These are phyloP conservation scores for Aspergillus melleus DNA, from an alignment of 2,329 filamentous ascomycete species.

Conservation along the genomic window DNA sequence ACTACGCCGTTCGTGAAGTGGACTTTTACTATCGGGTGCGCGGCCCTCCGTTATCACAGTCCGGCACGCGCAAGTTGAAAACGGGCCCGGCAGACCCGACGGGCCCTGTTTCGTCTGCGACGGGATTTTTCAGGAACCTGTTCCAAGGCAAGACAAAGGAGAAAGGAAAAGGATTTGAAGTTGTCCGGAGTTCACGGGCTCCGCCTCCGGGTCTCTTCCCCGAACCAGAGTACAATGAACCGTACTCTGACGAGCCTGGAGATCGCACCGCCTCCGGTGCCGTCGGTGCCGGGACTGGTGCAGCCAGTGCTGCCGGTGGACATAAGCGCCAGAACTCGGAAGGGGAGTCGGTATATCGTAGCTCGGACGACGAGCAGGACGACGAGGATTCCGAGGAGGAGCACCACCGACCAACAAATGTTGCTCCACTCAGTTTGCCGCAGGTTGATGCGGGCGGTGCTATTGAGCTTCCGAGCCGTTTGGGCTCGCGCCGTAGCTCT, in stretches of 20 bases:
- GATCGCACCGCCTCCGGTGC: slow-evolving; percentile 23
- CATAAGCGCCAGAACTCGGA: slow-evolving; percentile 25
- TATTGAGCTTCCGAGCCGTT: slow-evolving; percentile 65
- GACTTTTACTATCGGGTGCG: slow-evolving; percentile 96
- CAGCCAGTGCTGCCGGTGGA: background rate
- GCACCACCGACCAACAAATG: slow-evolving; percentile 18
- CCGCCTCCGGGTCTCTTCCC: slow-evolving; percentile 69
- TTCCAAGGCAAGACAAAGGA: slow-evolving; percentile 87
- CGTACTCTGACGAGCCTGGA: slow-evolving; percentile 59
- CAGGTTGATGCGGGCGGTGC: slow-evolving; percentile 59
- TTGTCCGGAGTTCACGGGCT: slow-evolving; percentile 85
- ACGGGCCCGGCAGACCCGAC: slow-evolving; percentile 95
- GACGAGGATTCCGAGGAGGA: slow-evolving; percentile 16
- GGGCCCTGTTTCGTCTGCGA: slow-evolving; percentile 82
- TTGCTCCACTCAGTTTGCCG: slow-evolving; percentile 54
- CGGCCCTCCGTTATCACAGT: slow-evolving; percentile 80
- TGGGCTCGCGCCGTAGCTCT: slow-evolving; percentile 59
- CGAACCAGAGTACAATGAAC: slow-evolving; percentile 62
- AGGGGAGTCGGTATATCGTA: slow-evolving; percentile 24
- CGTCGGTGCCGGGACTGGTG: slow-evolving; percentile 2
- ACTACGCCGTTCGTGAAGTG: slow-evolving; percentile 91
- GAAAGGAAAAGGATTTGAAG: slow-evolving; percentile 94
- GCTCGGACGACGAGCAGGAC: slow-evolving; percentile 22
- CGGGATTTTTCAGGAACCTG: slow-evolving; percentile 80
- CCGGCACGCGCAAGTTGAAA: slow-evolving; percentile 78